Evolutionary conservation across 805 yeast genomes (phyloP).

Genomic region (Metschnikowia lochheadii): DNA sequence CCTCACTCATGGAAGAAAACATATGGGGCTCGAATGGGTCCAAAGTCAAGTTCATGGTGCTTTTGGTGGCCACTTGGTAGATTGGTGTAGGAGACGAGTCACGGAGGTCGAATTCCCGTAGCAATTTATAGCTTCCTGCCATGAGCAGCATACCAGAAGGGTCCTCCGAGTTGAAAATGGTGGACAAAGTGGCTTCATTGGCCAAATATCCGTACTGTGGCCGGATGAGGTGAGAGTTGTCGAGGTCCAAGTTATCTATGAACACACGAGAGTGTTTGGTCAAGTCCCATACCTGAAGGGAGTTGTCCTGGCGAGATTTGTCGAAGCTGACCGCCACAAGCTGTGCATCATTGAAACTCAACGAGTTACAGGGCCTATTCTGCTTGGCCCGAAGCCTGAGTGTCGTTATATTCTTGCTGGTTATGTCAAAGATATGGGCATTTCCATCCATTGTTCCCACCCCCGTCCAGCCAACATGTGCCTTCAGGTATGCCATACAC

Average conservation of each 20-base stretch:
- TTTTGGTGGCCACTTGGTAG: constrained; percentile 71
- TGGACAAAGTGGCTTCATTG: constrained; percentile 70
- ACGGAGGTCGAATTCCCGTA: constrained; percentile 76
- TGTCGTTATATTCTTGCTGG: constrained; percentile 30
- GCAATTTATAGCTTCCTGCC: constrained; percentile 71
- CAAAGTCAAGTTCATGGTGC: constrained; percentile 61
- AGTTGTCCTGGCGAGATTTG: constrained; percentile 68
- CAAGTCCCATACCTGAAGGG: constrained; percentile 78
- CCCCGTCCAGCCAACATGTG: constrained; percentile 56
- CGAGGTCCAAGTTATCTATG: constrained; percentile 20
- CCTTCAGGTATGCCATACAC: constrained; percentile 59
- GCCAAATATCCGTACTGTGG: constrained; percentile 58
- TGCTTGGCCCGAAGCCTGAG: constrained; percentile 56
- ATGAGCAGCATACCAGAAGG: constrained; percentile 37
- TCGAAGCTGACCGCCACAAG: constrained; percentile 77
- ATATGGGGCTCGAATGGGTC: constrained; percentile 65
- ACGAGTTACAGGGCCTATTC: constrained; percentile 68
- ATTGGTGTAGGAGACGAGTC: constrained; percentile 47
- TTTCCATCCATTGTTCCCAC: constrained; percentile 74
- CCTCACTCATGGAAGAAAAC: constrained; percentile 76
- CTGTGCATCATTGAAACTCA: constrained; percentile 63
- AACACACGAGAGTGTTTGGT: constrained; percentile 48
- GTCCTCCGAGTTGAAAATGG: constrained; percentile 46
- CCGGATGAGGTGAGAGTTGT: constrained; percentile 47
- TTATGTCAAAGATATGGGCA: constrained; percentile 59